Percentiles rank a stretch among this genome's conserved stretches.
These are phyloP conservation scores for Lasiosphaeria ovina DNA, from an alignment of 495 filamentous ascomycete genomes.

Conservation along the genomic window DNA sequence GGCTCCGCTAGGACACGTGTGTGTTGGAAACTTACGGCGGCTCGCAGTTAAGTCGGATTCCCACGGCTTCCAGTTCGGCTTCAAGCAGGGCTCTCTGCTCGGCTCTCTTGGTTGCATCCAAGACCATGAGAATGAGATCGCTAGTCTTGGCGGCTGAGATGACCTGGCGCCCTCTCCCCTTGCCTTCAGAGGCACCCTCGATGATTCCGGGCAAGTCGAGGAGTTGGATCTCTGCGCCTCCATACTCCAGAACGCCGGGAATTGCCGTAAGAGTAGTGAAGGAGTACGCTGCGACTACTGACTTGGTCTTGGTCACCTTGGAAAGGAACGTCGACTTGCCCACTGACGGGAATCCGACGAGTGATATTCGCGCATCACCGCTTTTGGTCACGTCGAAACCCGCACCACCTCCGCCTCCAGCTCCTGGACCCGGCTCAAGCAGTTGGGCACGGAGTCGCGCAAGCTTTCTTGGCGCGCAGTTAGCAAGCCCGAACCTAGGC, in stretches of 20 bases:
- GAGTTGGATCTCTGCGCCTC: slow-evolving; percentile 96
- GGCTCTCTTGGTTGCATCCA: slow-evolving; percentile 95
- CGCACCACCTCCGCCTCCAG: slow-evolving; percentile 66
- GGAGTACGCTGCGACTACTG: slow-evolving; percentile 92
- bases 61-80: slow-evolving; percentile 92
- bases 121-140: slow-evolving; percentile 93
- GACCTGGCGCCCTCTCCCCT: slow-evolving; percentile 93
- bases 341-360: slow-evolving; percentile 97
- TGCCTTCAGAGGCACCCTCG: slow-evolving; percentile 93
- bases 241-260: slow-evolving; percentile 96
- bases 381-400: slow-evolving; percentile 98
- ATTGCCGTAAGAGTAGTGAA: slow-evolving; percentile 99
- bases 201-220: slow-evolving; percentile 99
- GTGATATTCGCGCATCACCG: slow-evolving; percentile 93
- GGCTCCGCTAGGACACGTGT: neutral
- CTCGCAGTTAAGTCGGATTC: slow-evolving; percentile 88
- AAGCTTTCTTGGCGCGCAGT: slow-evolving; percentile 67
- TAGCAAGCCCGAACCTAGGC: neutral
- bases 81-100: slow-evolving; percentile 91
- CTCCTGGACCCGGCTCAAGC: slow-evolving; percentile 82
- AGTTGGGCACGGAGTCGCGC: slow-evolving; percentile 93
- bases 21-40: slow-evolving; percentile 64
- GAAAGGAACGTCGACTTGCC: slow-evolving; percentile 98
- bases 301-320: slow-evolving; percentile 98
- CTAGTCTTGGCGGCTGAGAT: slow-evolving; percentile 99